Conservation (phyloP, 2,329 filamentous ascomycete genomes). For the Ophiocordyceps sinensis region DNA sequence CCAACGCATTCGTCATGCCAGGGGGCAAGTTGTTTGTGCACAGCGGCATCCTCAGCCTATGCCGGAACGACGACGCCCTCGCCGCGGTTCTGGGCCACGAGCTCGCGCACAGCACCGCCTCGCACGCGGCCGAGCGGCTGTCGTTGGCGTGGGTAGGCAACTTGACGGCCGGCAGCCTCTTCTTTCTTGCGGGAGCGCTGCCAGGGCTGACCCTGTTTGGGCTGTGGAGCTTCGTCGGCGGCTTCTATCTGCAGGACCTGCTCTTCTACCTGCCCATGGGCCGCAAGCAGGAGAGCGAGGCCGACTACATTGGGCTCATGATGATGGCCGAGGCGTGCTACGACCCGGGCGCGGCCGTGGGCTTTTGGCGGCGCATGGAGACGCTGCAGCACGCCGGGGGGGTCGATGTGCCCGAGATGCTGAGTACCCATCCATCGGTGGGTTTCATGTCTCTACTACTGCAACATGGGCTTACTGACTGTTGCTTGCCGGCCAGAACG, state of each 20-base stretch:
- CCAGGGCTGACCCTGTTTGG: slow-evolving; percentile 23
- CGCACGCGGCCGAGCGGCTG: slow-evolving; percentile 51
- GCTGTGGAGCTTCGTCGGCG: slow-evolving; percentile 28
- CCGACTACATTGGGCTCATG: slow-evolving; percentile 68
- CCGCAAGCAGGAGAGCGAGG: slow-evolving; percentile 60
- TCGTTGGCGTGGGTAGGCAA: slow-evolving; percentile 37
- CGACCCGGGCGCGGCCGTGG: slow-evolving; percentile 50
- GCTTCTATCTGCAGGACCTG: slow-evolving; percentile 38
- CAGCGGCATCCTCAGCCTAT: slow-evolving; percentile 56
- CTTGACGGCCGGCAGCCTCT: slow-evolving; percentile 32
- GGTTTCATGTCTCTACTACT: slow-evolving; percentile 8
- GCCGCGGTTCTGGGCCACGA: slow-evolving; percentile 68
- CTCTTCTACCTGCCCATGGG: slow-evolving; percentile 55
- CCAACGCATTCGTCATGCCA: slow-evolving; percentile 66
- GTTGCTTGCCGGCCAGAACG: slow-evolving; percentile 26
- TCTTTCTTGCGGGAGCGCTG: slow-evolving; percentile 30
- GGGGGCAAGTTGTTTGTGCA: slow-evolving; percentile 72
- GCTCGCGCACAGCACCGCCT: slow-evolving; percentile 62
- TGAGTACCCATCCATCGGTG: slow-evolving; percentile 64
- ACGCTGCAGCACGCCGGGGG: slow-evolving; percentile 20
- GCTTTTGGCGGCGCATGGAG: slow-evolving; percentile 56
- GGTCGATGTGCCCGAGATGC: slow-evolving; percentile 49
- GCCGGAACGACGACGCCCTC: slow-evolving; percentile 51
- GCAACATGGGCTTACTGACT: neutral
- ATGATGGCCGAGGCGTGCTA: slow-evolving; percentile 76